Evolutionary conservation across 441 rosid genomes (phyloP).

Genomic region (Syzygium malaccense): DNA sequence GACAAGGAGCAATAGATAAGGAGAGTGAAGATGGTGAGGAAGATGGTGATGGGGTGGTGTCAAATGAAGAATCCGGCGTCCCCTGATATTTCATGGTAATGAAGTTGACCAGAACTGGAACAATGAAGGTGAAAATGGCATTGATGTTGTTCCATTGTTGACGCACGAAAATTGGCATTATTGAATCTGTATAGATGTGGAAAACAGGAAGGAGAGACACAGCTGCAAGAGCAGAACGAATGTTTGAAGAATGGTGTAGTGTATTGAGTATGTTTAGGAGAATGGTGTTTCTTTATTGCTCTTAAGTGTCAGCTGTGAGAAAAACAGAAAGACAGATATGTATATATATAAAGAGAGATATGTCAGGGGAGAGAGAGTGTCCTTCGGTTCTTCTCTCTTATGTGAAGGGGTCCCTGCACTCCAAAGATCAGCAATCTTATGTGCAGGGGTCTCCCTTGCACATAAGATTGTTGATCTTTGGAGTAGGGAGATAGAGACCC

Average conservation of each 20-base stretch:
- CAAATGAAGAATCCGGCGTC: not conserved
- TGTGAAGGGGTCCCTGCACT: no score
- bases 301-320: no score
- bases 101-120: not conserved
- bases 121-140: rapidly evolving
- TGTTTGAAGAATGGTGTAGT: not conserved
- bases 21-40: not conserved
- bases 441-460: no score
- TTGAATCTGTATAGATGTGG: not conserved
- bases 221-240: not conserved
- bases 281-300: not conserved
- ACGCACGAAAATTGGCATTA: rapidly evolving
- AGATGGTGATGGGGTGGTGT: not conserved
- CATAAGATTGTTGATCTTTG: no score
- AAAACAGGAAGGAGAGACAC: not conserved
- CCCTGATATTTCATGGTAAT: not conserved
- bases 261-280: not conserved
- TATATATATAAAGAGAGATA: no score
- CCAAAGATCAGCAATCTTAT: no score
- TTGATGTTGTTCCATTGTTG: not conserved
- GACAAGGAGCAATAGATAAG: not conserved
- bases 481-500: no score
- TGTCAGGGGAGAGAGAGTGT: no score
- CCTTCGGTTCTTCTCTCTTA: no score
- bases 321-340: no score